These are phyloP conservation scores for Yamadazyma kitorensis DNA, from an alignment of 805 yeast genomes.

Conservation along the genomic window DNA sequence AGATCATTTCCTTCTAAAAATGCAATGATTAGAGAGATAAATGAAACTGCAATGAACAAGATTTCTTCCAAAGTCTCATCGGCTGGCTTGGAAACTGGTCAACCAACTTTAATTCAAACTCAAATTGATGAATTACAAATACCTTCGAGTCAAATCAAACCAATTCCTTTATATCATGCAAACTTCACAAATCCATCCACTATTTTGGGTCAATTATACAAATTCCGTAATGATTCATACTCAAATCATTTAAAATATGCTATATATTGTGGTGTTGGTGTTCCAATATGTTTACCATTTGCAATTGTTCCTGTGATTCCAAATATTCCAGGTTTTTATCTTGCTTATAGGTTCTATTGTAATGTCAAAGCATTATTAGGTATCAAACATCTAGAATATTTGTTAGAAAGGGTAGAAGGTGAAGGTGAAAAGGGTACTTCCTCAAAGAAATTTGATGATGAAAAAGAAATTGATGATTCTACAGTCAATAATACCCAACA, in stretches of 20 bases:
- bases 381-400: constrained; percentile 59
- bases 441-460: too few relatives aligned
- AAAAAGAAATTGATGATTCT: constrained; percentile 1
- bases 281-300: constrained; percentile 80
- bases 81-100: constrained; percentile 4
- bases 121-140: constrained; percentile 26
- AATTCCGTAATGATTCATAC: constrained; percentile 43
- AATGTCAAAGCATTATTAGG: constrained; percentile 79
- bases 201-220: constrained; percentile 38
- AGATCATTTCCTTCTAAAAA: constrained; percentile 70
- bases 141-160: constrained; percentile 28
- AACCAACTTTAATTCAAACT: constrained; percentile 21
- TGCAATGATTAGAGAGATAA: constrained; percentile 52
- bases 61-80: background rate
- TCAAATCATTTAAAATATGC: constrained; percentile 56
- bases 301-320: constrained; percentile 85
- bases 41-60: constrained; percentile 19
- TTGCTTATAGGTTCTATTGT: constrained; percentile 79
- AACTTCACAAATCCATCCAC: constrained; percentile 28
- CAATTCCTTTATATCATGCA: constrained; percentile 42
- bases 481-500: constrained; percentile 19
- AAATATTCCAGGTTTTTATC: constrained; percentile 86
- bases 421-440: too few relatives aligned
- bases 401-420: too few relatives aligned
- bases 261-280: constrained; percentile 49